Conservation (phyloP, 345 rosid genomes). For the Eucalyptus paniculata region DNA sequence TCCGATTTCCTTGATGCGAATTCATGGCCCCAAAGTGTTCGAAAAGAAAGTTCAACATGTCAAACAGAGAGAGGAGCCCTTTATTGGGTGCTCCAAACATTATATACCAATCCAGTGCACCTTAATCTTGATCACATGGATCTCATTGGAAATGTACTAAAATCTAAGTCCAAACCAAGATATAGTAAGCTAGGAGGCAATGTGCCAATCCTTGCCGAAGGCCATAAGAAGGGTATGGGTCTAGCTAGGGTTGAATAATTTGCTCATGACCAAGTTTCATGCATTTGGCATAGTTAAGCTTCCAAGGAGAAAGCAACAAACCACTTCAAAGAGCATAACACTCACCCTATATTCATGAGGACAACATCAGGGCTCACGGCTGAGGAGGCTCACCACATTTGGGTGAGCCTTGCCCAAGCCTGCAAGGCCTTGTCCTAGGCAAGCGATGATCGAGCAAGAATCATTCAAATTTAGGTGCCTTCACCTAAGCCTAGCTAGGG, state of each 20-base stretch:
- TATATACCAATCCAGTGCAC: background rate
- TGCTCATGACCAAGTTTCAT: background rate
- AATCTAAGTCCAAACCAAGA: background rate
- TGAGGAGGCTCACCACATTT: no score
- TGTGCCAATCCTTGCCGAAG: background rate
- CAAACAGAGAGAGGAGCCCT: no score
- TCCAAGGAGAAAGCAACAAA: background rate
- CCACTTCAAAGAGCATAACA: background rate
- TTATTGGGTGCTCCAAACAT: background rate
- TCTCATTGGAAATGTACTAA: fast-evolving
- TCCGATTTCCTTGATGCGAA: no score
- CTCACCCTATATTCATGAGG: background rate
- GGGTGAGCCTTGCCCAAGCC: no score
- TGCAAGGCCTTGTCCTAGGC: background rate
- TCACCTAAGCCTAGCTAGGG: background rate
- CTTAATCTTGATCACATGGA: background rate
- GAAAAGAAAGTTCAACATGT: no score
- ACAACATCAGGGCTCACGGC: no score
- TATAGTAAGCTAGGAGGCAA: background rate
- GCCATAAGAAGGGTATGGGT: background rate
- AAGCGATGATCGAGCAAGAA: no score
- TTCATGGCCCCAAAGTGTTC: no score
- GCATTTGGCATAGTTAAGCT: background rate
- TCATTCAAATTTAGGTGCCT: background rate
- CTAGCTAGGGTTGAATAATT: background rate